phyloP scores from a whole-genome alignment of 163 green algal species.

The Trebouxia gelatinosa region DNA sequence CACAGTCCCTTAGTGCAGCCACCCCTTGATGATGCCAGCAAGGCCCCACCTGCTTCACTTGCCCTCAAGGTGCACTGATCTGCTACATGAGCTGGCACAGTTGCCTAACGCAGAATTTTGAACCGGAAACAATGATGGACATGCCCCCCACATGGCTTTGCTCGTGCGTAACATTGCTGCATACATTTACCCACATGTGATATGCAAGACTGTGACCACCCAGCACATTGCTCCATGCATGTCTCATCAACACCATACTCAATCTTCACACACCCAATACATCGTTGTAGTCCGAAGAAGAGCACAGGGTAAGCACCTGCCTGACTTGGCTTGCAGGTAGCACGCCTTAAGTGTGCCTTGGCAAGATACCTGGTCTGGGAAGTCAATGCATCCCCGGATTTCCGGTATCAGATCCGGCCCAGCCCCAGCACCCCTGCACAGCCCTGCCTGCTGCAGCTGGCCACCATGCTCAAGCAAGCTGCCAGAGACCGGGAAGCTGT shows the following conservation, averaged over 20 bases:
- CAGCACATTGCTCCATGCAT: too few relatives aligned
- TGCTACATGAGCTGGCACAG: background rate
- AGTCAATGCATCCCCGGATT: slow-evolving; percentile 8
- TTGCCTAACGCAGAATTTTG: background rate
- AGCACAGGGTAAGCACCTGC: too few relatives aligned
- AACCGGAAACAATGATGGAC: background rate
- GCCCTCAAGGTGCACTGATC: background rate
- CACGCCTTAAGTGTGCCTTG: slow-evolving; percentile 5
- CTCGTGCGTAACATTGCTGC: background rate
- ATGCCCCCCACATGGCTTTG: background rate
- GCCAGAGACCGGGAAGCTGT: background rate
- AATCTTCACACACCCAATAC: too few relatives aligned
- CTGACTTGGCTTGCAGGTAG: slow-evolving; percentile 1
- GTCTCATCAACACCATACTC: too few relatives aligned
- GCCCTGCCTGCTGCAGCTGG: slow-evolving; percentile 5
- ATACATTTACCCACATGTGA: background rate
- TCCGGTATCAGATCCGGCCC: background rate
- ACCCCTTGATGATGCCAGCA: background rate
- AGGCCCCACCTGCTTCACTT: background rate
- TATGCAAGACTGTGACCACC: too few relatives aligned
- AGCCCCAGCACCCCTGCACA: background rate
- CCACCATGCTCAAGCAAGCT: slow-evolving; percentile 5
- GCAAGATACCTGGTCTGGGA: slow-evolving; percentile 10
- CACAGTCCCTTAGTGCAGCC: background rate
- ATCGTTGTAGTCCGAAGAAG: too few relatives aligned